Evolutionary conservation across 495 filamentous ascomycete species (phyloP), one percentile per base, ranked within the genome.

Genomic region (Cryomyces minteri): DNA sequence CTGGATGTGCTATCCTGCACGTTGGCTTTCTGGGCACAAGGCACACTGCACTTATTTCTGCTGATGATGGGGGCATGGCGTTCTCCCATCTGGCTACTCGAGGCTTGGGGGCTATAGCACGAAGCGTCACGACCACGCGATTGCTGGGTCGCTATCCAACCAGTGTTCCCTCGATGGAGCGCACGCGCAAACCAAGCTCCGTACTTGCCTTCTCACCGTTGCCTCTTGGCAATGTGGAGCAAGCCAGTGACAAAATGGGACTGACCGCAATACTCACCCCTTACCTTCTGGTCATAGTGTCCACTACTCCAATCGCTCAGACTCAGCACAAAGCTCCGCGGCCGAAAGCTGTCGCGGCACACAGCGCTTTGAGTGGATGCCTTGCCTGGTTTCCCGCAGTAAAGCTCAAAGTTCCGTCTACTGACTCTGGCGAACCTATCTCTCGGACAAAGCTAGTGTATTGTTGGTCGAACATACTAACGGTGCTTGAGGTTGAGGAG

Each of bases 381-480:
- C 61, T 99, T 45, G 86, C 90, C 12, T 99, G 90, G 90, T 99
- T 96, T 60, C 90, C 90, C 4, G 84, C 86, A 4, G 90, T 95
- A 43, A 90, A 82, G 53, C 64, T 96, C 36, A 98, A 95, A 61
- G 73, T 76, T 28, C 71, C 75, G 37, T 77, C 82, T 41, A 58
- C 57, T 31, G 61, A 65, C 32, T 61, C 57, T 0, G 67, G 66
- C 2, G 64, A 68, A 39, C 65, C 65, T 1, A 57, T 63, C 32
- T 85, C 82, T 11, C 76, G 76, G 54, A 77, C 80, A 39, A 96
- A 95, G 58, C 69, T 99, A n/a, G 87, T 84, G 2, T 99, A 96
- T 61, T 94, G 85, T 56, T 99, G 90, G 92, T 95, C 88, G 8
- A 94, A 94, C 55, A 75, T 96, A 31, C 66, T 99, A 47, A 95